Conservation (phyloP, 345 rosid genomes). For the Eucalyptus brandiana region DNA sequence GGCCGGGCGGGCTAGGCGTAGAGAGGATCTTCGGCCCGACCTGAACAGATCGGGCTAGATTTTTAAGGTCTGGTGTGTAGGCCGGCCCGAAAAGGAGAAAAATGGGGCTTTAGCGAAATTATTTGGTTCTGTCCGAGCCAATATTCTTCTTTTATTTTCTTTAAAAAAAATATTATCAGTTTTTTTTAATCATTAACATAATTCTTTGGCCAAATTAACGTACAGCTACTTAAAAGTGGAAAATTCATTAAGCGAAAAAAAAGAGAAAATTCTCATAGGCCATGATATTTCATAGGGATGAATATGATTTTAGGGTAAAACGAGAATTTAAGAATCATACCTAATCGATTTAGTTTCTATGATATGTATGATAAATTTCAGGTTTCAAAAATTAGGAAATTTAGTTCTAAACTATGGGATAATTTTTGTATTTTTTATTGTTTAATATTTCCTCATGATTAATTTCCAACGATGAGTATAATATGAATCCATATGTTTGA, state of each 20-base stretch:
- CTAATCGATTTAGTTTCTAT: too few relatives aligned
- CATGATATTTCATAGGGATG: too few relatives aligned
- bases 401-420: rapidly evolving
- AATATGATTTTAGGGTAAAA: too few relatives aligned
- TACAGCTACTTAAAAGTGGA: background rate
- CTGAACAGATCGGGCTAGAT: background rate
- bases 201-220: background rate
- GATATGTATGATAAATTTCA: rapidly evolving
- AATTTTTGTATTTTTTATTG: too few relatives aligned
- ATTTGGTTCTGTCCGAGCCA: background rate
- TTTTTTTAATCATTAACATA: too few relatives aligned
- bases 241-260: background rate
- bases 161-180: background rate
- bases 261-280: background rate
- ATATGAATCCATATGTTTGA: too few relatives aligned
- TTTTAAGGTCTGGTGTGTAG: background rate
- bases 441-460: too few relatives aligned
- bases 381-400: too few relatives aligned
- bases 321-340: too few relatives aligned
- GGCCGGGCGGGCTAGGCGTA: background rate
- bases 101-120: background rate
- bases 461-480: too few relatives aligned
- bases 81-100: background rate
- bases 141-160: background rate
- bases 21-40: background rate